These are phyloP conservation scores for Lodderomyces margitis DNA, from an alignment of 1,139 yeast species.

Conservation along the genomic window DNA sequence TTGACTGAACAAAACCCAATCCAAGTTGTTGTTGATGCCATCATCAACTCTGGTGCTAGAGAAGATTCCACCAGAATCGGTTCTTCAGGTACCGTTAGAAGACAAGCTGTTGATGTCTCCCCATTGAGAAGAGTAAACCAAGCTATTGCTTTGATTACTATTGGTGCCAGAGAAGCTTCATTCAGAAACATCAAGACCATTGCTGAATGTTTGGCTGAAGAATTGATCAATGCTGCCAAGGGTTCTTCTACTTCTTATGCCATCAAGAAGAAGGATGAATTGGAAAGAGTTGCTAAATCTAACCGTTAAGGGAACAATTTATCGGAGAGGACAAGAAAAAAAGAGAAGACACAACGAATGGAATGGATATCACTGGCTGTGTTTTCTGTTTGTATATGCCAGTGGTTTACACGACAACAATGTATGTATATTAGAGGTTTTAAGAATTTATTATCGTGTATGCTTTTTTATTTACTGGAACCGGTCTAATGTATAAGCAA, in stretches of 20 bases:
- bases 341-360: background rate
- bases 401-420: background rate
- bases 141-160: constrained; percentile 96
- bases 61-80: constrained; percentile 99
- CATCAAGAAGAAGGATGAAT: constrained; percentile 99
- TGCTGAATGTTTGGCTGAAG: constrained; percentile 99
- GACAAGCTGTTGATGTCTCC: constrained; percentile 99
- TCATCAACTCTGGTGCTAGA: constrained; percentile 99
- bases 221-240: constrained; percentile 99
- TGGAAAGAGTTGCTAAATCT: constrained; percentile 99
- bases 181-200: constrained; percentile 99
- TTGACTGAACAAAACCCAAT: constrained; percentile 99
- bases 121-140: constrained; percentile 99
- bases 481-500: constrained; percentile 10
- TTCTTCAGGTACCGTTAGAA: constrained; percentile 99
- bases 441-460: constrained; percentile 7
- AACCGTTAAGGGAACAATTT: constrained; percentile 76
- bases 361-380: background rate
- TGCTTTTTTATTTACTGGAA: constrained; percentile 8
- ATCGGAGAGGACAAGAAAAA: background rate
- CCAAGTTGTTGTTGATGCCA: constrained; percentile 98
- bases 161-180: constrained; percentile 99
- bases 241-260: constrained; percentile 99
- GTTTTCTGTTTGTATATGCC: no score
- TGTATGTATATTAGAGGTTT: constrained; percentile 3